phyloP scores from a whole-genome alignment of 2,329 filamentous ascomycete species.

The Aspergillus hortae region DNA sequence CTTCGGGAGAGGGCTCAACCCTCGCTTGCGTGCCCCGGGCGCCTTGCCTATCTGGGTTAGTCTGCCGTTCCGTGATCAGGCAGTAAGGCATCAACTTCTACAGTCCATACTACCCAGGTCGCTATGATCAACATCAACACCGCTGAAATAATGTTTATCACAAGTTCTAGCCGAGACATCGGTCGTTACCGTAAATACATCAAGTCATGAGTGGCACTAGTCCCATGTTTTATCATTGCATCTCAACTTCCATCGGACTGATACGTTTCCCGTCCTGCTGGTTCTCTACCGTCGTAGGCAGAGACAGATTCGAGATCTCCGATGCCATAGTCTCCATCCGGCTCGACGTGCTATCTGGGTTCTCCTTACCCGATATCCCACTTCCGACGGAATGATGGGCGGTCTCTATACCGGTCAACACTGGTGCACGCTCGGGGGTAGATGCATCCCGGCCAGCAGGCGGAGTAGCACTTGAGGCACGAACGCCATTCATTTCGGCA shows the following conservation, averaged over 20 bases:
- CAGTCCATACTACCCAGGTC: too few species aligned
- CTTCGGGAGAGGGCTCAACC: constrained; percentile 39
- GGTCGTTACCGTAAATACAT: constrained; percentile 8
- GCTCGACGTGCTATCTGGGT: constrained; percentile 26
- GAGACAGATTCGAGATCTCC: constrained; percentile 43
- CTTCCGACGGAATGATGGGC: constrained; percentile 53
- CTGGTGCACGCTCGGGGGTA: constrained; percentile 43
- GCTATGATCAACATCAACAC: background rate
- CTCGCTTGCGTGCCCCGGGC: constrained; percentile 27
- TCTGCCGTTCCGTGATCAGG: background rate
- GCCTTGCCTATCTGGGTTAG: constrained; percentile 16
- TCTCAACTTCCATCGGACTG: constrained; percentile 47
- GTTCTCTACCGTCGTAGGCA: constrained; percentile 32
- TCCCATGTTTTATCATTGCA: constrained; percentile 36
- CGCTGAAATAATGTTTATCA: background rate
- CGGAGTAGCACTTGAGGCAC: constrained; percentile 50
- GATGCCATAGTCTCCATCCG: constrained; percentile 44
- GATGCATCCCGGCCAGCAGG: constrained; percentile 26
- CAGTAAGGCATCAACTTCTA: background rate
- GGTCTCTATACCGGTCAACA: constrained; percentile 59
- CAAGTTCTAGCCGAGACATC: constrained; percentile 5
- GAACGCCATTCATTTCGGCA: constrained; percentile 82
- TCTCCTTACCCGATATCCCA: constrained; percentile 27
- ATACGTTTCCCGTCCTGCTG: constrained; percentile 22
- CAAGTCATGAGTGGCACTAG: background rate